These are phyloP conservation scores for Phascolomyces articulosus DNA, from an alignment of 371 early-diverging fungal species.

Conservation along the genomic window DNA sequence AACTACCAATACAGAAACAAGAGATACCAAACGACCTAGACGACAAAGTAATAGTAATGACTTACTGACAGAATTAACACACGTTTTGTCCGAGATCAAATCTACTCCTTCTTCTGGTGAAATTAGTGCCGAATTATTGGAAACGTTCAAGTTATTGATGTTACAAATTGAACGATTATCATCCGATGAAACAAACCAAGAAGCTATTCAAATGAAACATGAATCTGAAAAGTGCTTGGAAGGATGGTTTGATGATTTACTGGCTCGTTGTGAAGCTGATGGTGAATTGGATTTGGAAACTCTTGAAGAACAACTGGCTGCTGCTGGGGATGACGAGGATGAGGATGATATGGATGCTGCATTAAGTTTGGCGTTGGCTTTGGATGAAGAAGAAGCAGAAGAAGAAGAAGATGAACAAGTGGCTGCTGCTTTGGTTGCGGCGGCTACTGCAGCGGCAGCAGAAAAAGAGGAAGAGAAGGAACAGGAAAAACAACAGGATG, in stretches of 20 bases:
- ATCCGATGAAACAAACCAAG: constrained; percentile 35
- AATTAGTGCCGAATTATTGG: constrained; percentile 46
- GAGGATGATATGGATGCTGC: constrained; percentile 28
- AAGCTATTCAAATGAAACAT: constrained; percentile 38
- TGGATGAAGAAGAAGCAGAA: constrained; percentile 7
- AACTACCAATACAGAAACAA: not conserved
- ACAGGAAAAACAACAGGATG: not conserved
- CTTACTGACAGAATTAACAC: constrained; percentile 33
- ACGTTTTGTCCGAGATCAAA: constrained; percentile 41
- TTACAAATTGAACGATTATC: constrained; percentile 43
- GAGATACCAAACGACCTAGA: not conserved
- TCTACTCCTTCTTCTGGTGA: constrained; percentile 48
- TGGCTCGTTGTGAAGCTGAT: constrained; percentile 47
- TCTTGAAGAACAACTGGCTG: constrained; percentile 22
- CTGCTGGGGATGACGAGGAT: constrained; percentile 14
- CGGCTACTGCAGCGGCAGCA: not conserved
- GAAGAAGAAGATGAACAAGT: constrained; percentile 8
- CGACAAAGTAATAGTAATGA: not conserved
- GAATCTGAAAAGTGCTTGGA: constrained; percentile 46
- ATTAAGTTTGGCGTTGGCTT: constrained; percentile 12
- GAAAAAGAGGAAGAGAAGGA: constrained; percentile 13
- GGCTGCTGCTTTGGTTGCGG: too few species aligned
- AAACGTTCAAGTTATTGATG: constrained; percentile 43
- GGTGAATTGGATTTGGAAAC: constrained; percentile 30
- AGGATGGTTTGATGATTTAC: constrained; percentile 49